Evolutionary conservation across 148 eudicot genomes (phyloP), one percentile per base, ranked within the genome.

Genomic region (Amaranthus cruentus): DNA sequence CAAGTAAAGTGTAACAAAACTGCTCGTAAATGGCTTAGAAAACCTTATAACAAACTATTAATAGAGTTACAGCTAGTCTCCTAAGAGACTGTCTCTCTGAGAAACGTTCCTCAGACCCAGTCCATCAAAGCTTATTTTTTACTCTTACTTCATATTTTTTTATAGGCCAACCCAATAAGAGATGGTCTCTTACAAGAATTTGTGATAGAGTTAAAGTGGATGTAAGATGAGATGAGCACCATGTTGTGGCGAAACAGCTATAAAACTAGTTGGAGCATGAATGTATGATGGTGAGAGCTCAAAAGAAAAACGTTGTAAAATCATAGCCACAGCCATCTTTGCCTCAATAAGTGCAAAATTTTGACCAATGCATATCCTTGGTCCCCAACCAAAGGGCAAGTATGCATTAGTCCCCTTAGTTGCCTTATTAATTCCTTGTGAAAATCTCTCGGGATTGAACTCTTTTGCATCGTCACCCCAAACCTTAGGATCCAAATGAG

Each of bases 311-410:
- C 76, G 66, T 9, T 77, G 80, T 9, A 72, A 72, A 7, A 77
- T 72, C 76, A 72, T 57, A 2, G 76, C 62, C 12, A 77, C 5
- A 0, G 72, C 81, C 76, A 72, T 65, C 47, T 78, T 78, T n/a
- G 76, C 70, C 68, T 78, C 81, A 0, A 50, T 47, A 5, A 72
- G 59, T 1, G 81, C 81, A 43, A 78, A 78, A 42, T 73, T 72
- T 59, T 72, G 73, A 11, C 76, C 81, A 7, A 78, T 72, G 61
- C 85, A 83, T 18, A 79, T 77, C 44, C 83, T 65, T 2, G 85
- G 85, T 10, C 83, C 85, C 83, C 80, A 79, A 8, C 83, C 80
- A 50, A 79, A 83, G n/a, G 85, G 83, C 52, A 83, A 51, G 66
- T 54, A 79, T 0, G 85, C 66, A 21, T 49, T 69, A 44, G 60